Conservation (phyloP, 345 rosid species). For the Gossypium bickii region DNA sequence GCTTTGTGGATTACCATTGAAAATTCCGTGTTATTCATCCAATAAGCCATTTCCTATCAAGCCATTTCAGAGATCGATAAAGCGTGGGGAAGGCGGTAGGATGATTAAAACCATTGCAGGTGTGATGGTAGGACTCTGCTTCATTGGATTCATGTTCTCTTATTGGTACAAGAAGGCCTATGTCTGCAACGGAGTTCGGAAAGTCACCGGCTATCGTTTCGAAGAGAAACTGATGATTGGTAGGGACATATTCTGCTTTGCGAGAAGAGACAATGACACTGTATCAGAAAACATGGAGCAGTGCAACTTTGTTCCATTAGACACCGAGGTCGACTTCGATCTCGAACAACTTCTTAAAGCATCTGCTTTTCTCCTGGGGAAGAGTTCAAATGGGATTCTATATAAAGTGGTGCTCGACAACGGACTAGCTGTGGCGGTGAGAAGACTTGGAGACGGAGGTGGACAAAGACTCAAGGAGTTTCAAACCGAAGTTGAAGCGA, state of each 20-base stretch:
- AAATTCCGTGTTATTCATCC: conserved; percentile 33
- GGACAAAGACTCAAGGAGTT: conserved; percentile 77
- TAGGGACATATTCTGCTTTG: conserved; percentile 57
- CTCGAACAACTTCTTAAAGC: conserved; percentile 84
- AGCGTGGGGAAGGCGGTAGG: conserved; percentile 22
- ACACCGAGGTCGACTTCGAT: conserved; percentile 50
- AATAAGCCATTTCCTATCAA: conserved; percentile 23
- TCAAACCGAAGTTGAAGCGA: conserved; percentile 78
- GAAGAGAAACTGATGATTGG: conserved; percentile 43
- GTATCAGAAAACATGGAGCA: conserved; percentile 53
- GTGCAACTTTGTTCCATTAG: conserved; percentile 61
- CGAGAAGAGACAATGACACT: conserved; percentile 33
- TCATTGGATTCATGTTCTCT: conserved; percentile 43
- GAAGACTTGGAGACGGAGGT: conserved; percentile 72
- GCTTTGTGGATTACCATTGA: conserved; percentile 74
- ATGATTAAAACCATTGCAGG: conserved; percentile 22
- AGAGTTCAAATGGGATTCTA: conserved; percentile 76
- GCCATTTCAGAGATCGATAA: conserved; percentile 14
- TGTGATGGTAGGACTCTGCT: conserved; percentile 46
- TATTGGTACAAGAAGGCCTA: conserved; percentile 38
- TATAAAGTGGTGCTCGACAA: conserved; percentile 82
- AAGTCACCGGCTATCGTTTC: conserved; percentile 19
- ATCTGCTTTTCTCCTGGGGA: conserved; percentile 87
- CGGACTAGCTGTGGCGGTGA: conserved; percentile 60
- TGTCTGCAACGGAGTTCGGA: conserved; percentile 21